A percentile compares a stretch with the other conserved stretches of the same genome.
These are phyloP conservation scores for Chrysopogon serrulatus DNA, from an alignment of 176 grass and related monocot species.

Conservation along the genomic window DNA sequence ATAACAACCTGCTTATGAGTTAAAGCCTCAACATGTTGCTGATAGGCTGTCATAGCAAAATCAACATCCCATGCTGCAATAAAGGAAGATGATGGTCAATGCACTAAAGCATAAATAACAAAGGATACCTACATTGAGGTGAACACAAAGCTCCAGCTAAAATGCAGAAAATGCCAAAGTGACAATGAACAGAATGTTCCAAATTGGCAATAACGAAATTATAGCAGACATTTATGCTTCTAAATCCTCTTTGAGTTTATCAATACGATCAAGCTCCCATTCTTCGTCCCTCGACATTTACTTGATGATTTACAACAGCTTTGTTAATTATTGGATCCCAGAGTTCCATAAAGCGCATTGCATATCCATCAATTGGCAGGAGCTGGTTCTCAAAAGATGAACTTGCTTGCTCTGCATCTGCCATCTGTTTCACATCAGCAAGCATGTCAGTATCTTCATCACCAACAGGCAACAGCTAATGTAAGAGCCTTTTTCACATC, in stretches of 20 bases:
- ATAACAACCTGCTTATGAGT: conserved; percentile 76
- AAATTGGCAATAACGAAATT: background rate
- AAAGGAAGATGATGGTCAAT: conserved; percentile 14
- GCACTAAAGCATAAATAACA: background rate
- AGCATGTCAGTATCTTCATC: conserved; percentile 97
- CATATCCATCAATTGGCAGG: conserved; percentile 92
- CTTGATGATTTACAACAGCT: conserved; percentile 58
- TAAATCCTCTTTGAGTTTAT: conserved; percentile 92
- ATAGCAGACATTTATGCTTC: conserved; percentile 61
- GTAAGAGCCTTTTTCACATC: conserved; percentile 73
- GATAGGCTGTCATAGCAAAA: conserved; percentile 86
- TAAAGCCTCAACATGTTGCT: conserved; percentile 89
- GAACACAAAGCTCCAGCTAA: too few species aligned
- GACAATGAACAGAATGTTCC: background rate
- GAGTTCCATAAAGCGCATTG: conserved; percentile 87
- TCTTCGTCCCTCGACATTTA: conserved; percentile 82
- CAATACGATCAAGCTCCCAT: conserved; percentile 97
- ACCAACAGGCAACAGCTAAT: conserved; percentile 58
- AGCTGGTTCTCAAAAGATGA: conserved; percentile 97
- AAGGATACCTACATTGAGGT: too few species aligned
- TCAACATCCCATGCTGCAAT: conserved; percentile 97
- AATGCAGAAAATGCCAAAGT: background rate
- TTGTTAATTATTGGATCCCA: conserved; percentile 95
- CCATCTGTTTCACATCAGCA: conserved; percentile 95
- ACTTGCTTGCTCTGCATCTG: conserved; percentile 82